Evolutionary conservation across 441 rosid genomes (phyloP), one percentile per base, ranked within the genome.

Genomic region (Croton setiger): DNA sequence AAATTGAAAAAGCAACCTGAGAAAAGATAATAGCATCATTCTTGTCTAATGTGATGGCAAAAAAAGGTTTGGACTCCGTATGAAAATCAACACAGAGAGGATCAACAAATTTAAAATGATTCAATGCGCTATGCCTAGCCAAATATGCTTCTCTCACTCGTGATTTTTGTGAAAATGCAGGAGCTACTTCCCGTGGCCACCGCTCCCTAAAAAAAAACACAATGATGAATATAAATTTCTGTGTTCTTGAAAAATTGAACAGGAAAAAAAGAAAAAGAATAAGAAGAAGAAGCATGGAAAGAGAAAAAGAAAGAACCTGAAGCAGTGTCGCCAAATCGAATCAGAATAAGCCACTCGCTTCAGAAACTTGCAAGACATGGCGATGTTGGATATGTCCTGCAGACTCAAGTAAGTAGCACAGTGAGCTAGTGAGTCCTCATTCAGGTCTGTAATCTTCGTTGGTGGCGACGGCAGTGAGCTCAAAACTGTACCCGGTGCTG

Each of bases 91-190:
- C 72, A 54, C 62, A 66, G 6, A 72, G 74, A 27, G 92, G 87
- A 80, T 89, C 88, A 15, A 52, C 53, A 70, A 80, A 87, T 54
- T 80, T 81, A 73, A 87, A 76, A 66, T 82, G 85, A 43, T 63
- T 80, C 81, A 87, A 68, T 0, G 80, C 83, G 31, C 74, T 74
- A 36, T 51, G 76, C 75, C 87, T 79, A 2, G 69, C 82, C 75
- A 86, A 62, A 77, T 83, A 85, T 0, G 84, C 86, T 15, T 79
- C 80, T 72, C 92, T 83, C 55, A 72, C 75, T 58, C 81, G 75
- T 58, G 72, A 35, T 0, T 61, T 15, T 55, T 18, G 55, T 1
- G 72, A 58, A 54, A 69, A 68, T 60, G 47, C 64, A 20, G 70
- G 23, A 33, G 36, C 70, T 31, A 54, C 41, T 63, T 66, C 81